Conservation (phyloP, 257 asterid genomes). For the Solanum clarkiae region DNA sequence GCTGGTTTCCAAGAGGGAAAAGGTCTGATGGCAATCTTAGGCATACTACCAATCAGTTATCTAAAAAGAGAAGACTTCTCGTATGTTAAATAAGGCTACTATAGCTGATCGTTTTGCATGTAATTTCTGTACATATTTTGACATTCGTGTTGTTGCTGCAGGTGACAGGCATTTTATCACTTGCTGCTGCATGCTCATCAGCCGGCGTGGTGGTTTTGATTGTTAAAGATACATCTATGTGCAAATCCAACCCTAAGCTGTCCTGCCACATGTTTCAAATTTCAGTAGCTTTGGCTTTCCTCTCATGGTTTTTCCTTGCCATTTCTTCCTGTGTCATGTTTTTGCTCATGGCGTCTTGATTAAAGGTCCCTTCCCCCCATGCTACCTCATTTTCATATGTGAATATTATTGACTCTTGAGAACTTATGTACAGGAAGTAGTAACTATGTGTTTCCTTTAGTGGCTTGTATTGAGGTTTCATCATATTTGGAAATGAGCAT, state of each 20-base stretch:
- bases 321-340: constrained; percentile 74
- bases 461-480: not conserved
- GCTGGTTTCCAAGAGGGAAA: not conserved
- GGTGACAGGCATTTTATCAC: constrained; percentile 79
- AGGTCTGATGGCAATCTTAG: not conserved
- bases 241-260: constrained; percentile 23
- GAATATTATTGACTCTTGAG: not conserved
- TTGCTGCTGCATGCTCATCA: constrained; percentile 89
- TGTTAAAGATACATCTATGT: constrained; percentile 43
- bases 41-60: not conserved
- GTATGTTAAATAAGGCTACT: not conserved
- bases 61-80: not conserved
- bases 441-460: not conserved
- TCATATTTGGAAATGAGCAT: not conserved
- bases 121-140: not conserved
- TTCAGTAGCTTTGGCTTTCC: constrained; percentile 67
- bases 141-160: constrained; percentile 15
- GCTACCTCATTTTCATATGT: not conserved
- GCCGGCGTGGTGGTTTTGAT: constrained; percentile 73
- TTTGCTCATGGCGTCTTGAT: constrained; percentile 61
- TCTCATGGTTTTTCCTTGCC: constrained; percentile 75
- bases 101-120: not conserved
- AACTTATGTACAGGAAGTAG: not conserved
- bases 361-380: not conserved
- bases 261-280: constrained; percentile 63